Evolutionary conservation across 179 eudicot genomes (phyloP).

Genomic region (Spergularia azorica): DNA sequence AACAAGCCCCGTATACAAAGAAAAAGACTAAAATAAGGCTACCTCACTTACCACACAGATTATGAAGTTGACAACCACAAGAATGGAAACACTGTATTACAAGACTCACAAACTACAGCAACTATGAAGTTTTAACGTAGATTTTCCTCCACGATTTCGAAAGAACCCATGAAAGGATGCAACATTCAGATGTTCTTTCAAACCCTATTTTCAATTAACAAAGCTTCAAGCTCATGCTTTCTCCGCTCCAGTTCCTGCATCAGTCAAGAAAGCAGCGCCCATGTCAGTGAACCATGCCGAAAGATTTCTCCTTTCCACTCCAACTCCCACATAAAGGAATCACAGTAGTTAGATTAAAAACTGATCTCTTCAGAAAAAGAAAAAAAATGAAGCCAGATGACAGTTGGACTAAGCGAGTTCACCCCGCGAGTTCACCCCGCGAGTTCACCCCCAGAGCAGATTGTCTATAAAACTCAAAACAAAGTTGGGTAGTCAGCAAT

Average conservation of each 20-base stretch:
- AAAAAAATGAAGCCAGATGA: no score
- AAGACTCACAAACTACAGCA: background rate
- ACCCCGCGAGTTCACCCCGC: no score
- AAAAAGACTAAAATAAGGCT: background rate
- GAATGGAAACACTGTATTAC: background rate
- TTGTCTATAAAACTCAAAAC: no score
- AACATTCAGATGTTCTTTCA: constrained; percentile 11
- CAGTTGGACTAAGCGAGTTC: no score
- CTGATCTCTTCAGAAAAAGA: no score
- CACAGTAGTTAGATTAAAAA: background rate
- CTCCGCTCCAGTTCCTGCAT: constrained; percentile 45
- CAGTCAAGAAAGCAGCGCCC: constrained; percentile 5
- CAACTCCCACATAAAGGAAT: background rate
- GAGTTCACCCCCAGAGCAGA: no score
- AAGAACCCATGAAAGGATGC: background rate
- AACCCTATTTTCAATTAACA: constrained; percentile 29
- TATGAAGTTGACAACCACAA: background rate
- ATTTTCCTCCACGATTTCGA: background rate
- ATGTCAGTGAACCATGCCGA: background rate
- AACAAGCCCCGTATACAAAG: constrained; percentile 3
- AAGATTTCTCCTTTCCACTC: no score
- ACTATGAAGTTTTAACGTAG: background rate
- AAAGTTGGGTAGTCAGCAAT: background rate
- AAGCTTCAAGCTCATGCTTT: constrained; percentile 42
- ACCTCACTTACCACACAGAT: background rate